Evolutionary conservation across 2,329 filamentous ascomycete genomes (phyloP), one percentile per base, ranked within the genome.

Genomic region (Aspergillus pseudonomiae): DNA sequence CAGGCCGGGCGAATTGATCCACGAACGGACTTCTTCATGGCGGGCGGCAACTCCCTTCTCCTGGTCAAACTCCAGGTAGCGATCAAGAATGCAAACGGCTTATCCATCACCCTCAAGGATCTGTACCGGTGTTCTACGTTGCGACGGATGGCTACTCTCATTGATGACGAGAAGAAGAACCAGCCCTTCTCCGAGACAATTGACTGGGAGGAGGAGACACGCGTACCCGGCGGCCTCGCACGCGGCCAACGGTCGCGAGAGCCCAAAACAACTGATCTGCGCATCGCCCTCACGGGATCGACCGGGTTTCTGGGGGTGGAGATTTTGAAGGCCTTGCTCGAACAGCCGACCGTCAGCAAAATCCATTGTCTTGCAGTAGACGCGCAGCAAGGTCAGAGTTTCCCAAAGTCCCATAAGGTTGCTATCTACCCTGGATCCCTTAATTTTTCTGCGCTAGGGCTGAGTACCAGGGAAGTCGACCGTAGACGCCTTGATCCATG

Each of bases 401-500:
- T 68, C 65, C 19, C 41, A 12, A n/a, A 28, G 4, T 57, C 55
- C 21, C 39, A 55, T 19, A 81, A 80, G 62, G 64, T 82, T 6
- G 43, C 71, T 6, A 4, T 65, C 5, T 68, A 82, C 63, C 26
- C 59, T 0, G 83, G 82, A 11, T 75, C 81, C 63, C 74, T 83
- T 0, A 62, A 64, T 0, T 48, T 52, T 2, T 72, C 75, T 0
- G 65, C 39, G 4, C 74, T 85, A 3, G 82, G 82, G 0, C 74
- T 84, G 19, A 68, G 70, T 0, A 64, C 75, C 26, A 67, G 65
- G 1, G 70, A 77, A 24, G 68, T 74, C 57, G 4, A 59, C 68
- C 3, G 76, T 73, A 1, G 77, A 84, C 65, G 67, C 82, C 5
- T 82, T 89, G 55, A 82, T 90, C 26, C 88, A 86, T 70, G 78